A percentile compares a stretch with the other conserved stretches of the same genome.
These are phyloP conservation scores for Blastosporella zonata DNA, from an alignment of 1,284 basidiomycete genomes.

Conservation along the genomic window DNA sequence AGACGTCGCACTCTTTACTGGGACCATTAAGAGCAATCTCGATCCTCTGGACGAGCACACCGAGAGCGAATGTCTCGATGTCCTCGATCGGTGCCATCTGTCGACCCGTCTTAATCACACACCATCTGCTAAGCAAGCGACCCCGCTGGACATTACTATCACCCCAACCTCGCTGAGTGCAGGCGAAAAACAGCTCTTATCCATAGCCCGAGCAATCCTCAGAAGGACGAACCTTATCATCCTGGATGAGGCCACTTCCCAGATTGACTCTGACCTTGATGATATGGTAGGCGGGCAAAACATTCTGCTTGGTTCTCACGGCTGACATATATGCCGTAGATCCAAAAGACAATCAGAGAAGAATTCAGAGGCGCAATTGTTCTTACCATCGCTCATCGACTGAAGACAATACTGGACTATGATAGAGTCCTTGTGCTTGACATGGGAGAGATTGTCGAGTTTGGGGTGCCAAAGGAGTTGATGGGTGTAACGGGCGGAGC, in stretches of 20 bases:
- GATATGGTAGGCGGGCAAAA: constrained; percentile 45
- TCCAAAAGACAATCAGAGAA: constrained; percentile 78
- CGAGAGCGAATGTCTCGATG: constrained; percentile 62
- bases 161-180: constrained; percentile 71
- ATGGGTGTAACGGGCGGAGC: constrained; percentile 53
- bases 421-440: constrained; percentile 80
- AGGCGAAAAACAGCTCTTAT: constrained; percentile 81
- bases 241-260: constrained; percentile 83
- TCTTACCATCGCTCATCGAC: constrained; percentile 80
- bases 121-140: constrained; percentile 29
- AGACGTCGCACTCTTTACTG: constrained; percentile 83
- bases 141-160: constrained; percentile 60
- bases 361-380: constrained; percentile 73
- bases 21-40: constrained; percentile 77
- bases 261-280: constrained; percentile 72
- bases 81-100: constrained; percentile 64
- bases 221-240: constrained; percentile 78
- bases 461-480: constrained; percentile 67
- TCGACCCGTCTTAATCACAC: constrained; percentile 39
- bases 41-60: constrained; percentile 69
- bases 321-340: constrained; percentile 35
- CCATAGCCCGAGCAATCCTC: constrained; percentile 71
- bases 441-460: constrained; percentile 64
- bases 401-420: constrained; percentile 76
- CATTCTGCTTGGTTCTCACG: constrained; percentile 5